Evolutionary conservation across 2,329 filamentous ascomycete genomes (phyloP).

Genomic region (Grosmannia huntii): DNA sequence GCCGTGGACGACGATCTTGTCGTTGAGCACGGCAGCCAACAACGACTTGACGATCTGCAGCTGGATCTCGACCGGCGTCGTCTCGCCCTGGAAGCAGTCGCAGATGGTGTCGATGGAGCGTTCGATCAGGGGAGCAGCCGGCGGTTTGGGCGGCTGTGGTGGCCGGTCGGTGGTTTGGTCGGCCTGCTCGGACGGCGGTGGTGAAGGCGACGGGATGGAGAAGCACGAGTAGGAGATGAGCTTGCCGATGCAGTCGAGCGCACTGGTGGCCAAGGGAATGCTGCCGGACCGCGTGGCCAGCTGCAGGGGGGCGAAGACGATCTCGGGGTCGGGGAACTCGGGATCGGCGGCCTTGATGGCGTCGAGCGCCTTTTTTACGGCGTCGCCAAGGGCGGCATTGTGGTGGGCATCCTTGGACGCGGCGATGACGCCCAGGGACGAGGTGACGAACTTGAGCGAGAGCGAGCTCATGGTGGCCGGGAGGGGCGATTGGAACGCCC

Average conservation of each 20-base stretch:
- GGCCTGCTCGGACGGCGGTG: slow-evolving; percentile 5
- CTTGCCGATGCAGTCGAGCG: slow-evolving; percentile 96
- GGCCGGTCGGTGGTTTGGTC: slow-evolving; percentile 14
- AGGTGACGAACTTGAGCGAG: slow-evolving; percentile 91
- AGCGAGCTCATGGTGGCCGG: slow-evolving; percentile 71
- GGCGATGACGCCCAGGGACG: slow-evolving; percentile 82
- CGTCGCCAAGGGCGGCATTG: slow-evolving; percentile 71
- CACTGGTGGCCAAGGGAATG: slow-evolving; percentile 73
- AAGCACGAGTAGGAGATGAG: slow-evolving; percentile 99
- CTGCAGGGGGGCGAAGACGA: slow-evolving; percentile 83
- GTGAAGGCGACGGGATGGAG: slow-evolving; percentile 47
- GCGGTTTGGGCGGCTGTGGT: slow-evolving; percentile 19
- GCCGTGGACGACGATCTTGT: slow-evolving; percentile 97
- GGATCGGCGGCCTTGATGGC: slow-evolving; percentile 79
- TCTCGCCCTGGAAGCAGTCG: slow-evolving; percentile 96
- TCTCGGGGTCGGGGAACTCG: slow-evolving; percentile 73
- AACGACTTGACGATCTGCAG: slow-evolving; percentile 97
- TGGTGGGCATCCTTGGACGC: slow-evolving; percentile 82
- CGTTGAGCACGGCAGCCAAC: slow-evolving; percentile 87
- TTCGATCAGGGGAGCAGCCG: slow-evolving; percentile 65
- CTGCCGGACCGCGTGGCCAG: slow-evolving; percentile 80
- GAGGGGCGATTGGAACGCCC: slow-evolving; percentile 22
- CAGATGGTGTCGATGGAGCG: slow-evolving; percentile 98
- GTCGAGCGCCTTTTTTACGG: slow-evolving; percentile 66
- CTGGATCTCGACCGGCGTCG: slow-evolving; percentile 82